A percentile compares a stretch with the other conserved stretches of the same genome.
phyloP scores from a whole-genome alignment of 768 basidiomycete species.

The Cystofilobasidium capitatum region DNA sequence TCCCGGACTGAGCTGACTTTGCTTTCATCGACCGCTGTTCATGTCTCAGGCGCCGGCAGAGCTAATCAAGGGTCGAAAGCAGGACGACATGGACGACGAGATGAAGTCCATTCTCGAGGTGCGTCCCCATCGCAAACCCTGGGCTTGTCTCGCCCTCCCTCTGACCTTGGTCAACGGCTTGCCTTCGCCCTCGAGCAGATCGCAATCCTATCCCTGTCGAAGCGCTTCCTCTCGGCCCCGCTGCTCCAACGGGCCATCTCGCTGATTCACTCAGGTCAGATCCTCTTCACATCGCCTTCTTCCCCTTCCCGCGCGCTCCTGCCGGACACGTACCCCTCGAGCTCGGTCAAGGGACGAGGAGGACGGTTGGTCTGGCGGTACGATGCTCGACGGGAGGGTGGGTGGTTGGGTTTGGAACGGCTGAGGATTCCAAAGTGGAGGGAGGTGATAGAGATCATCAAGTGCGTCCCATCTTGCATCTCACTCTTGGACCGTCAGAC shows the following conservation, averaged over 20 bases:
- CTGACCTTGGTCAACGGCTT: not conserved
- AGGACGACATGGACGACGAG: constrained; percentile 54
- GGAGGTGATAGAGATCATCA: constrained; percentile 19
- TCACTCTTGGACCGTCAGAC: not conserved
- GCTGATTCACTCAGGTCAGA: constrained; percentile 63
- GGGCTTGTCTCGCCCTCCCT: not conserved
- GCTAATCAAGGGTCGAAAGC: constrained; percentile 58
- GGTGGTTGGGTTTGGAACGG: constrained; percentile 47
- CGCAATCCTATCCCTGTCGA: constrained; percentile 76
- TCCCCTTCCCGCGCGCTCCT: constrained; percentile 55
- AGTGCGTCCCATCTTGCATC: not conserved
- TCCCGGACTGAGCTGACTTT: too few relatives aligned
- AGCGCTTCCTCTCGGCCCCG: constrained; percentile 70
- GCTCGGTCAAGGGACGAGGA: not conserved
- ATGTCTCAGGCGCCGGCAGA: not conserved
- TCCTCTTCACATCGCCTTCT: constrained; percentile 43
- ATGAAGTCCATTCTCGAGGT: constrained; percentile 77
- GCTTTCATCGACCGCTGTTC: not conserved
- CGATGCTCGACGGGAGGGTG: constrained; percentile 35
- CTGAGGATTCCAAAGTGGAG: constrained; percentile 19
- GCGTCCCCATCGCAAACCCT: not conserved
- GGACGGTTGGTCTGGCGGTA: constrained; percentile 34
- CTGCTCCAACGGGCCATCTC: constrained; percentile 78
- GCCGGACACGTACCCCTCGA: constrained; percentile 69
- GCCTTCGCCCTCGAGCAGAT: constrained; percentile 46